These are phyloP conservation scores for Byssochlamys sp. DNA, from an alignment of 2,329 filamentous ascomycete species.

Conservation along the genomic window DNA sequence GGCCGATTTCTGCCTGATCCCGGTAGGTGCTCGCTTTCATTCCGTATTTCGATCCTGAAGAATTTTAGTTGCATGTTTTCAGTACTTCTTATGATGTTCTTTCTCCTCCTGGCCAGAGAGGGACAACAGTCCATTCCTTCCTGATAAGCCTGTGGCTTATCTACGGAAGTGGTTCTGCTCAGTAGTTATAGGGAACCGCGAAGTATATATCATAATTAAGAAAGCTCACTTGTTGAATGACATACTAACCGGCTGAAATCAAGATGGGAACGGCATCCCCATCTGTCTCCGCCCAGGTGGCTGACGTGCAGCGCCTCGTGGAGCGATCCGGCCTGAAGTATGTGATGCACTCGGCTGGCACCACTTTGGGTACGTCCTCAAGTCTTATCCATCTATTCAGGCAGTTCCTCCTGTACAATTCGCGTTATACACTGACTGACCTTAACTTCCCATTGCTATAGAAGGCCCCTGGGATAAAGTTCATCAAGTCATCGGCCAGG, in stretches of 20 bases:
- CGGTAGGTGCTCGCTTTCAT: slow-evolving; percentile 41
- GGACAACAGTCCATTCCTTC: neutral
- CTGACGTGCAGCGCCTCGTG: slow-evolving; percentile 76
- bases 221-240: neutral
- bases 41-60: neutral
- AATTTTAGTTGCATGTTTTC: neutral
- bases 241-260: neutral
- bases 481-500: slow-evolving; percentile 75
- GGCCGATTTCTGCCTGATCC: slow-evolving; percentile 85
- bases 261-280: slow-evolving; percentile 69
- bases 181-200: neutral
- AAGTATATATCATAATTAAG: neutral
- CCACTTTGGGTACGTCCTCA: slow-evolving; percentile 64
- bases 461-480: slow-evolving; percentile 88
- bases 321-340: slow-evolving; percentile 71
- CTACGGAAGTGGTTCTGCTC: neutral
- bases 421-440: slow-evolving; percentile 2
- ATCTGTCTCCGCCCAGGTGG: slow-evolving; percentile 74
- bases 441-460: slow-evolving; percentile 26
- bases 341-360: slow-evolving; percentile 86
- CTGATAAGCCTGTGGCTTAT: neutral
- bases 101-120: neutral
- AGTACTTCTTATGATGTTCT: neutral
- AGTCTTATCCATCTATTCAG: neutral
- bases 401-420: neutral